Base-by-base conservation (phyloP, 768 basidiomycete species). In the Lactarius hatsudake region DNA sequence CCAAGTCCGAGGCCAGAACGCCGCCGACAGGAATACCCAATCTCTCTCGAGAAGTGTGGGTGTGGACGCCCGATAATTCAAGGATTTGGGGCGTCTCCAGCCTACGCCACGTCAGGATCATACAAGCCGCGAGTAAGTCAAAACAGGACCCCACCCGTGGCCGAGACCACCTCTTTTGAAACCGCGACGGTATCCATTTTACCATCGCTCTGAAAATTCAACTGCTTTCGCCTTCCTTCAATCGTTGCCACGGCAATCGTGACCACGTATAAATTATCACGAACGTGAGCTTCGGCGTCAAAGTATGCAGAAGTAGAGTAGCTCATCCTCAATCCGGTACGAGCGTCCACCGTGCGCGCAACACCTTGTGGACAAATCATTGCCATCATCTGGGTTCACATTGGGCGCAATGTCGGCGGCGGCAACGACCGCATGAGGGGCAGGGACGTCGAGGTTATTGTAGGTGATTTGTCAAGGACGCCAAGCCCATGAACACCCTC, bases 11-110 rank as follows among this genome's bases (percentile, higher is more conserved):
- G n/a, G n/a, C n/a, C n/a, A 71, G n/a, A 23, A 69, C n/a, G n/a
- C n/a, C n/a, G n/a, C n/a, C 40, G 54, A 71, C 62, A 58, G 68
- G 64, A 45, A 71, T 66, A 5, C 62, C 18, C 69, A 42, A 28
- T n/a, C n/a, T 40, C 51, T 63, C 53, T 69, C 70, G 32, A 71
- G 45, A 36, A 69, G 42, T 2, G 64, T 55, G n/a, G n/a, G n/a
- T n/a, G n/a, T n/a, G n/a, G n/a, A n/a, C n/a, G n/a, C 62, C 57
- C 58, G 68, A 71, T 32, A 66, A 36, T 38, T 71, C 70, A 3
- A 71, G 68, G 32, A 71, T 71, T 59, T 69, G 70, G 38, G 70
- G 70, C 4, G 68, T 71, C 57, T 71, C 55, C 34, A 71, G 12
- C 70, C 69, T 68, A 8, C 17, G 59, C 48, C 36, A 10, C 23